phyloP scores from a whole-genome alignment of 2,329 filamentous ascomycete genomes.

The Arthrobotrys sinensis region DNA sequence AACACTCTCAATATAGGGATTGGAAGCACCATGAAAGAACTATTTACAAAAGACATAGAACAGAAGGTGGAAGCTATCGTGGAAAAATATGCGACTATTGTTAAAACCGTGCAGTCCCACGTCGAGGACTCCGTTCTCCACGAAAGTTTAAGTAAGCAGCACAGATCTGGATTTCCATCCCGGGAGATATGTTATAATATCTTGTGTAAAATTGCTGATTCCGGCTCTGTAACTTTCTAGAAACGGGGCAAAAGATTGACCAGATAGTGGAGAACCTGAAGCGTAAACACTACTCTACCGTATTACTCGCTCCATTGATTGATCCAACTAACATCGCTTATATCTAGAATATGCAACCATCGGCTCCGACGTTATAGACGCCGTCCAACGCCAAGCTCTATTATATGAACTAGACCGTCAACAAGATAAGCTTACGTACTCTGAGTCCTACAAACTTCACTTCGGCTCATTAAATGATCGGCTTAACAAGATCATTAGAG shows the following conservation, averaged over 20 bases:
- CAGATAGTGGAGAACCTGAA: constrained; percentile 33
- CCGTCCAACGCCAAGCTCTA: constrained; percentile 19
- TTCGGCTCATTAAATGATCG: constrained; percentile 33
- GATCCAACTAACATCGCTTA: not conserved
- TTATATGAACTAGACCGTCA: constrained; percentile 36
- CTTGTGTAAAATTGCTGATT: not conserved
- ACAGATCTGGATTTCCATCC: not conserved
- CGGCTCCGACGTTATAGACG: constrained; percentile 24
- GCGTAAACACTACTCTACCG: constrained; percentile 10
- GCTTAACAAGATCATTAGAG: constrained; percentile 36
- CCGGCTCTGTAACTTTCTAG: not conserved
- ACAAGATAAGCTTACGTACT: constrained; percentile 18
- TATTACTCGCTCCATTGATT: not conserved
- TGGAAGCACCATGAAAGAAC: constrained; percentile 44
- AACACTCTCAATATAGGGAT: constrained; percentile 22
- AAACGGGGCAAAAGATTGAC: constrained; percentile 40
- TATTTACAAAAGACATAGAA: constrained; percentile 44
- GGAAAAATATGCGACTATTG: constrained; percentile 36
- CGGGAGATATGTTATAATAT: not conserved
- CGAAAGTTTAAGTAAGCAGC: constrained; percentile 42
- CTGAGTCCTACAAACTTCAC: constrained; percentile 32
- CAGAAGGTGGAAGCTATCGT: constrained; percentile 17
- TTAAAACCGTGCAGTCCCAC: constrained; percentile 33
- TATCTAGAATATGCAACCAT: constrained; percentile 39
- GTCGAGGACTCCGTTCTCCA: constrained; percentile 51